Percentiles rank a stretch among this genome's conserved stretches.
Conservation (phyloP, 2,329 filamentous ascomycete genomes). For the Sporothrix inflata region DNA sequence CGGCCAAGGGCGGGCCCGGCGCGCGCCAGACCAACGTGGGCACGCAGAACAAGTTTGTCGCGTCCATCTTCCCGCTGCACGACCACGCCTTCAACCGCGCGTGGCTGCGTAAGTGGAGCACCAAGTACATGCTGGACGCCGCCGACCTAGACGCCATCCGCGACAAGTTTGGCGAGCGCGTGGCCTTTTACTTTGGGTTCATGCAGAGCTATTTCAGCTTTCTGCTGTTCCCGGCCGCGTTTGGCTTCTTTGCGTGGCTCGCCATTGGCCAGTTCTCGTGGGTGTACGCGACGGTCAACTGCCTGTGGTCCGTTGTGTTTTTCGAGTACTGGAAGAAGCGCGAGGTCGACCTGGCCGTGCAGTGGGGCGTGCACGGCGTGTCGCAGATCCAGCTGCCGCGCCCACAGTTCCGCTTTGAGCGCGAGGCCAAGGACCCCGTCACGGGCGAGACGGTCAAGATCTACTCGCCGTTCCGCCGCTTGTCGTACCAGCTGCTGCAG, state of each 20-base stretch:
- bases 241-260: constrained; percentile 70
- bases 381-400: constrained; percentile 68
- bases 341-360: constrained; percentile 69
- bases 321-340: constrained; percentile 81
- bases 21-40: constrained; percentile 58
- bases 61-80: constrained; percentile 77
- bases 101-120: constrained; percentile 76
- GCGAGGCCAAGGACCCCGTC: constrained; percentile 74
- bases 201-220: constrained; percentile 76
- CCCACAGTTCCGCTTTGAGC: constrained; percentile 76
- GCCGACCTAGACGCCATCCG: constrained; percentile 73
- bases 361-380: constrained; percentile 74
- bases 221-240: constrained; percentile 68
- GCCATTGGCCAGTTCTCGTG: constrained; percentile 72
- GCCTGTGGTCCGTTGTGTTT: constrained; percentile 73
- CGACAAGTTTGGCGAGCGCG: constrained; percentile 65
- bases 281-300: constrained; percentile 67
- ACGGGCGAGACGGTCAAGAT: constrained; percentile 78
- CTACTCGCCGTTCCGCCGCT: constrained; percentile 75
- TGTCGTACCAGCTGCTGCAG: constrained; percentile 77
- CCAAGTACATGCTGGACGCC: constrained; percentile 68
- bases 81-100: constrained; percentile 74
- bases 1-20: background rate
- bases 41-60: constrained; percentile 60
- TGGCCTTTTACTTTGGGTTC: constrained; percentile 84